A percentile compares a stretch with the other conserved stretches of the same genome.
Evolutionary conservation across 179 eudicot genomes (phyloP).

Genomic region (Carnegiea gigantea): DNA sequence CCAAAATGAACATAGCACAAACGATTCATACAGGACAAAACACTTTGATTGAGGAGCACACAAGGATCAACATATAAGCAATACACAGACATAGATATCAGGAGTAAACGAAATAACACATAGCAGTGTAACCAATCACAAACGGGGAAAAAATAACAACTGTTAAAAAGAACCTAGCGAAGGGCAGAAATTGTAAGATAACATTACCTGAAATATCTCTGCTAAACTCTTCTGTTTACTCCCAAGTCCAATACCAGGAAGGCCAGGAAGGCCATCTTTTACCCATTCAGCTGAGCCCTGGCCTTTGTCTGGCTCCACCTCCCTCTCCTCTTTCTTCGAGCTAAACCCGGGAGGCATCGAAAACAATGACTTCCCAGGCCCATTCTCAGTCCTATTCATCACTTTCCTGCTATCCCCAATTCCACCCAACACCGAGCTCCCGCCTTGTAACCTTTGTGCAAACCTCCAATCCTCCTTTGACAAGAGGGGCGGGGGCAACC

Average conservation of each 20-base stretch:
- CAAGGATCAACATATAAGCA: not conserved
- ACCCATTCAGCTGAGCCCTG: slow-evolving; percentile 81
- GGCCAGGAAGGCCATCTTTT: slow-evolving; percentile 91
- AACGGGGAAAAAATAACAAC: not conserved
- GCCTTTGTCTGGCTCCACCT: slow-evolving; percentile 47
- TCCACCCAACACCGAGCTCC: slow-evolving; percentile 72
- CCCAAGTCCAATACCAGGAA: slow-evolving; percentile 89
- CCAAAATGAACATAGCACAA: not conserved
- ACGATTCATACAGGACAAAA: not conserved
- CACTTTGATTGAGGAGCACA: not conserved
- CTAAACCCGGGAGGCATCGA: slow-evolving; percentile 88
- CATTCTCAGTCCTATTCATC: slow-evolving; percentile 51
- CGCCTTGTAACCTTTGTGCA: slow-evolving; percentile 87
- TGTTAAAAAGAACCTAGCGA: not conserved
- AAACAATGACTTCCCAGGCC: slow-evolving; percentile 58
- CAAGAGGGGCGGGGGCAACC: slow-evolving; percentile 88
- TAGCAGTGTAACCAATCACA: not conserved
- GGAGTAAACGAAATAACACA: not conserved
- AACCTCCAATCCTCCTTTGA: slow-evolving; percentile 98
- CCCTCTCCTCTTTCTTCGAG: slow-evolving; percentile 74
- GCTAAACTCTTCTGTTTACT: slow-evolving; percentile 91
- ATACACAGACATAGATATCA: not conserved
- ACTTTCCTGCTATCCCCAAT: slow-evolving; percentile 87
- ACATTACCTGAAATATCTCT: slow-evolving; percentile 89
- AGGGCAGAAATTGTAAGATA: not conserved